Evolutionary conservation across 2,329 filamentous ascomycete genomes (phyloP).

Genomic region (Colletotrichum caudatum): DNA sequence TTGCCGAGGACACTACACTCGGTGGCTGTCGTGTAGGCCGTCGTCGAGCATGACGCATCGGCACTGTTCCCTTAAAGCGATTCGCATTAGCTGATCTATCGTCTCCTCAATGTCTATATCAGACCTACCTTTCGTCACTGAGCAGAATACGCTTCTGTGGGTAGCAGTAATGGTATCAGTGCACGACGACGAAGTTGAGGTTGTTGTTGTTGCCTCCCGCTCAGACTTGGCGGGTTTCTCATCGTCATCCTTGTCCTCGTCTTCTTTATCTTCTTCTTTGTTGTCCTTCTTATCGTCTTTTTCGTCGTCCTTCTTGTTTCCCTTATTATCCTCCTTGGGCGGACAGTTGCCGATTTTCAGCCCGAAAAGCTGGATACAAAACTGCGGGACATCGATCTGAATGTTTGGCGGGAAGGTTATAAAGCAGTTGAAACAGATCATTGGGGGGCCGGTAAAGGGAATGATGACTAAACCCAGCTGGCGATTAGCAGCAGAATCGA

Average conservation of each 20-base stretch:
- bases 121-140: neutral
- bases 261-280: neutral
- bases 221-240: neutral
- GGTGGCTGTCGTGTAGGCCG: neutral
- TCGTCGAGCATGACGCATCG: neutral
- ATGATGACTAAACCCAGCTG: conserved; percentile 7
- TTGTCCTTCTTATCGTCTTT: neutral
- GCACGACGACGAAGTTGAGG: neutral
- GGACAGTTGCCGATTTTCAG: conserved; percentile 28
- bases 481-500: neutral
- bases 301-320: neutral
- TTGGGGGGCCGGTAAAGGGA: conserved; percentile 9
- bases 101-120: too few relatives aligned
- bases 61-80: neutral
- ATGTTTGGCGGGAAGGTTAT: conserved; percentile 10
- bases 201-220: neutral
- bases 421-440: conserved; percentile 25
- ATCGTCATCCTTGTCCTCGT: neutral
- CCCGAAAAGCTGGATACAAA: conserved; percentile 23
- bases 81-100: neutral
- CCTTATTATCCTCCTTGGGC: neutral
- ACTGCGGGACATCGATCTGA: conserved; percentile 16
- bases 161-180: neutral
- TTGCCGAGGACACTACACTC: neutral
- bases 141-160: neutral